Evolutionary conservation across 129 eudicot genomes (phyloP).

Genomic region (Logfia minima): DNA sequence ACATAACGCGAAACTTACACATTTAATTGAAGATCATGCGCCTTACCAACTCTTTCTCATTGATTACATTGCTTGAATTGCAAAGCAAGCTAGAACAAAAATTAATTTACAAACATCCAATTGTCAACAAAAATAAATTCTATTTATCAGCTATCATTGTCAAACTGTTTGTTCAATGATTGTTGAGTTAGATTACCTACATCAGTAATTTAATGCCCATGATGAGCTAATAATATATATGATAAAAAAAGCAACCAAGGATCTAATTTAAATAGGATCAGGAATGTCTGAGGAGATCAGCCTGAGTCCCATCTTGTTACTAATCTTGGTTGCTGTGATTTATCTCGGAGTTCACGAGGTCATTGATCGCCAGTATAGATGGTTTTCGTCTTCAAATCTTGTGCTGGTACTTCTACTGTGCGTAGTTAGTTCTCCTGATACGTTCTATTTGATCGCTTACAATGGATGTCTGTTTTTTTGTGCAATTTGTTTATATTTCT

Average conservation of each 20-base stretch:
- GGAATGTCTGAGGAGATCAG: slow-evolving; percentile 30
- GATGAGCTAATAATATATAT: not conserved
- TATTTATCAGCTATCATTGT: slow-evolving; percentile 23
- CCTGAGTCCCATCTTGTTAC: slow-evolving; percentile 10
- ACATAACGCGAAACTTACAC: too few relatives aligned
- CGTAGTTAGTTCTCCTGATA: slow-evolving; percentile 21
- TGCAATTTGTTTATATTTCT: slow-evolving; percentile 34
- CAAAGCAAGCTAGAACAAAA: not conserved
- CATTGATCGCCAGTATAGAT: slow-evolving; percentile 2
- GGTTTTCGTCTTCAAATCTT: slow-evolving; percentile 26
- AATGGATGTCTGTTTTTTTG: slow-evolving; percentile 20
- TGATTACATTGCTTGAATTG: not conserved
- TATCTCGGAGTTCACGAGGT: slow-evolving; percentile 32
- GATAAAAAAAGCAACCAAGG: not conserved
- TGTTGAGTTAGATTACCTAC: slow-evolving; percentile 33
- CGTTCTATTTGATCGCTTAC: slow-evolving; percentile 19
- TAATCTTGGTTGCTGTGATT: slow-evolving; percentile 10
- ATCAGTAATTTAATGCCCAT: slow-evolving; percentile 6
- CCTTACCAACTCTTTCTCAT: slow-evolving; percentile 32
- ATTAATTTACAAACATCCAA: not conserved
- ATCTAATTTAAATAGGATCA: not conserved
- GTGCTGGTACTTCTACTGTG: slow-evolving; percentile 17
- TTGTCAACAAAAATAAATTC: not conserved
- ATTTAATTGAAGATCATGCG: not conserved
- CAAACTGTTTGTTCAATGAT: slow-evolving; percentile 22